Evolutionary conservation across 306 rosid genomes (phyloP).

Genomic region (Cajanus cajan): DNA sequence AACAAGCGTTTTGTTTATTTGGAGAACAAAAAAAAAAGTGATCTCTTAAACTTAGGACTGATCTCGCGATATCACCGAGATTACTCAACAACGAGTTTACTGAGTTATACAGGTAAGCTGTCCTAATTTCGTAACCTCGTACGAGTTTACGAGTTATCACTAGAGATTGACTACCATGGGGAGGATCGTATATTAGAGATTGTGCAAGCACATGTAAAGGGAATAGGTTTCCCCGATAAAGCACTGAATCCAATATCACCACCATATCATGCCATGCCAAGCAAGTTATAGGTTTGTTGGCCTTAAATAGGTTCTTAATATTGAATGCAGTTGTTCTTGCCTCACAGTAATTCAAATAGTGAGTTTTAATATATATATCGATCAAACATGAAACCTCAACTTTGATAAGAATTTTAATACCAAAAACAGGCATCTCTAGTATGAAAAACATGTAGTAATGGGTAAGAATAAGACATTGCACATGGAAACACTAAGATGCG

Average conservation of each 20-base stretch:
- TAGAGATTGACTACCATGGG: too few species aligned
- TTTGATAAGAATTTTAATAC: neutral
- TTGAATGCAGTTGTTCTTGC: neutral
- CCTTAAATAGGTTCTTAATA: neutral
- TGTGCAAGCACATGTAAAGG: neutral
- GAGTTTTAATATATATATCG: neutral
- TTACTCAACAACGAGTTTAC: too few species aligned
- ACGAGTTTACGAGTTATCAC: too few species aligned
- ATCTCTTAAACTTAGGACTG: too few species aligned
- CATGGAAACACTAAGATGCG: conserved; percentile 1
- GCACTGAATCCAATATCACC: neutral
- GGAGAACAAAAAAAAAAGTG: too few species aligned
- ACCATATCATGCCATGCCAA: neutral
- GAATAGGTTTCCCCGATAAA: neutral
- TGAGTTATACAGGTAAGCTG: too few species aligned
- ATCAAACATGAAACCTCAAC: conserved; percentile 2
- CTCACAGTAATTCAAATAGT: conserved; percentile 11
- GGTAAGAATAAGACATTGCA: neutral
- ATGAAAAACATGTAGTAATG: neutral
- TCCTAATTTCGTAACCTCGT: too few species aligned
- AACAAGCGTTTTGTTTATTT: too few species aligned
- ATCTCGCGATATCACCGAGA: too few species aligned
- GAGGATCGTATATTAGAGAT: neutral
- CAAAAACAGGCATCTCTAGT: neutral
- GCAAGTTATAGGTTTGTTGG: neutral